These are phyloP conservation scores for Xylariales sp. DNA, from an alignment of 2,329 filamentous ascomycete genomes.

Conservation along the genomic window DNA sequence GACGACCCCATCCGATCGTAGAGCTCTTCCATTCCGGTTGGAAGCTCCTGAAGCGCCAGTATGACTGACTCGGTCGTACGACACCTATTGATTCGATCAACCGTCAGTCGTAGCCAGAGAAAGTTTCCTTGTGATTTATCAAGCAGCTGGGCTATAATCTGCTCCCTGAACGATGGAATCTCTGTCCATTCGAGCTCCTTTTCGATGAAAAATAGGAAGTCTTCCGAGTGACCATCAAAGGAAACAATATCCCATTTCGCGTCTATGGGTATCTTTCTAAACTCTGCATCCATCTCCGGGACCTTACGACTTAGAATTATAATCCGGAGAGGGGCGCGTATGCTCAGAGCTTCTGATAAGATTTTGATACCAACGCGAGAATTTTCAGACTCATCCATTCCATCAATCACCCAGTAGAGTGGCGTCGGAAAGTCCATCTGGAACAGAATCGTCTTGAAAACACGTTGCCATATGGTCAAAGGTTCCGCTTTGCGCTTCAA, in stretches of 20 bases:
- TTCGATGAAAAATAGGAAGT: slow-evolving; percentile 10
- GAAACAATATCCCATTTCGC: slow-evolving; percentile 6
- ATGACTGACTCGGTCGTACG: slow-evolving; percentile 13
- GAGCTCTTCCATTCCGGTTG: slow-evolving; percentile 14
- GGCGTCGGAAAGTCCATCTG: neutral
- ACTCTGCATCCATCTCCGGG: too few relatives aligned
- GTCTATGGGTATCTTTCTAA: too few relatives aligned
- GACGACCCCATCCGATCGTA: slow-evolving; percentile 15
- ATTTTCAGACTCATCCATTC: slow-evolving; percentile 8
- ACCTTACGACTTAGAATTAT: slow-evolving; percentile 10
- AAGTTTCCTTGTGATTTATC: slow-evolving; percentile 15
- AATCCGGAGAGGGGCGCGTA: slow-evolving; percentile 5
- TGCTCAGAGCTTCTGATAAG: neutral
- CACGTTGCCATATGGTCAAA: slow-evolving; percentile 3
- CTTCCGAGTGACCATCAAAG: slow-evolving; percentile 10
- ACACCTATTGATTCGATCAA: slow-evolving; percentile 12
- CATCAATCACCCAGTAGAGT: slow-evolving; percentile 8
- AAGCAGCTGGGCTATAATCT: too few relatives aligned
- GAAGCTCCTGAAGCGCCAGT: slow-evolving; percentile 10
- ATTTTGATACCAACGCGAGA: slow-evolving; percentile 5
- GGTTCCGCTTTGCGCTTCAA: slow-evolving; percentile 4
- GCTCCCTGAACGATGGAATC: too few relatives aligned
- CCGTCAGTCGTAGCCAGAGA: slow-evolving; percentile 14
- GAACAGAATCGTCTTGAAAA: neutral
- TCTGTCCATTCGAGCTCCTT: slow-evolving; percentile 5